phyloP scores from a whole-genome alignment of 2,329 filamentous ascomycete species.

The Fusarium guadeloupense region DNA sequence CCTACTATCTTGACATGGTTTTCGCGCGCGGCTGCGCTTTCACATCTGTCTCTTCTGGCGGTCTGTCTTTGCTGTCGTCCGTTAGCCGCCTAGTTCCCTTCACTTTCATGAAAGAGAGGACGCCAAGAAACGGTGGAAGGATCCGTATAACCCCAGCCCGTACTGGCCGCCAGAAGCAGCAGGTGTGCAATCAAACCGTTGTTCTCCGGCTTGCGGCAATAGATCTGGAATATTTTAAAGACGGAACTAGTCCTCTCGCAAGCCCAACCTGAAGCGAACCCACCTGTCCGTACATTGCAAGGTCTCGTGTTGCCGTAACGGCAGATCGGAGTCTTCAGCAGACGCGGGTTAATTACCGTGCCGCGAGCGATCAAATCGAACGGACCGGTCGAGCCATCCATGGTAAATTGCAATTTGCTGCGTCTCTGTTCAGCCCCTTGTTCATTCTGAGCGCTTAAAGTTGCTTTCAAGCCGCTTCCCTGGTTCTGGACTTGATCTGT shows the following conservation, averaged over 20 bases:
- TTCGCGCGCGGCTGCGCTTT: conserved; percentile 27
- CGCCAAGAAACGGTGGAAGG: conserved; percentile 2
- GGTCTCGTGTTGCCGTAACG: too few species aligned
- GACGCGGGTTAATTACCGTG: not conserved
- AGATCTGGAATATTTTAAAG: conserved; percentile 6
- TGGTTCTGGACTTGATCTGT: not conserved
- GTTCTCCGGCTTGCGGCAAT: conserved; percentile 1
- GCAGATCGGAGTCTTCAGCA: not conserved
- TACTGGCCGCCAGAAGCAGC: conserved; percentile 35
- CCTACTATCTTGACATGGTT: conserved; percentile 9
- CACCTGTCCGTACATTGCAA: conserved; percentile 3
- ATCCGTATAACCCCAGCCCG: conserved; percentile 5
- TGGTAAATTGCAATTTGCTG: not conserved
- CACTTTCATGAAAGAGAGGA: conserved; percentile 3
- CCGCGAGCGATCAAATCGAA: not conserved
- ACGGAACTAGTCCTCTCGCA: conserved; percentile 12
- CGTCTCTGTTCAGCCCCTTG: not conserved
- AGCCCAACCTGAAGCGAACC: conserved; percentile 2
- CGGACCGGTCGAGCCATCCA: not conserved
- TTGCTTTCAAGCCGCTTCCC: not conserved
- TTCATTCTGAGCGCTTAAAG: not conserved
- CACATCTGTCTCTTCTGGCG: not conserved
- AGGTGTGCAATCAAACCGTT: conserved; percentile 21
- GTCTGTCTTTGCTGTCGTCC: conserved; percentile 1
- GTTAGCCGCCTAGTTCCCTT: conserved; percentile 11